These are phyloP conservation scores for Solanum pimpinellifolium DNA, from an alignment of 257 asterid species.

Conservation along the genomic window DNA sequence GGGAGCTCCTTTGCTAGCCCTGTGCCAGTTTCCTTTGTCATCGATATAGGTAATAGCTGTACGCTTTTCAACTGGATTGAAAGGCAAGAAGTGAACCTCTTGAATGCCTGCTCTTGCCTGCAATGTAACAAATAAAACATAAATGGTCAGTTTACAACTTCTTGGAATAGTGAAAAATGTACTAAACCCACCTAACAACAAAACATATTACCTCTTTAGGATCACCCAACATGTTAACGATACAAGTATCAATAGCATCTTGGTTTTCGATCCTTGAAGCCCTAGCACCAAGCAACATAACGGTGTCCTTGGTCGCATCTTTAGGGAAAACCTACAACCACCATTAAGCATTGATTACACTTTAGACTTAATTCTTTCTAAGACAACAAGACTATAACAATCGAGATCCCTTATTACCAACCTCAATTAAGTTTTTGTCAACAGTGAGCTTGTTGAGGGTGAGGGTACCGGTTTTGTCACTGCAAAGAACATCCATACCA, in stretches of 20 bases:
- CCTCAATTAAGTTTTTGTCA: slow-evolving; percentile 59
- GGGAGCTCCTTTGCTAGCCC: slow-evolving; percentile 91
- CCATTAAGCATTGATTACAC: background rate
- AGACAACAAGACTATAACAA: background rate
- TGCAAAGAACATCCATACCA: slow-evolving; percentile 92
- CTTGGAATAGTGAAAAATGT: background rate
- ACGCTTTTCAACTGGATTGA: slow-evolving; percentile 82
- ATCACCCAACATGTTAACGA: slow-evolving; percentile 62
- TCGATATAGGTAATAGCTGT: slow-evolving; percentile 76
- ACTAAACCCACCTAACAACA: background rate
- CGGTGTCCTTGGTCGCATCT: slow-evolving; percentile 35
- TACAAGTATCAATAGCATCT: slow-evolving; percentile 86
- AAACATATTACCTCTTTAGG: slow-evolving; percentile 49
- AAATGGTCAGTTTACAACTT: background rate
- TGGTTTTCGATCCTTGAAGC: slow-evolving; percentile 84
- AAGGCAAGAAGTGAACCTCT: slow-evolving; percentile 85
- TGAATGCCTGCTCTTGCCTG: slow-evolving; percentile 74
- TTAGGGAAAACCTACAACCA: slow-evolving; percentile 31
- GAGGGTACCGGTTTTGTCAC: slow-evolving; percentile 90
- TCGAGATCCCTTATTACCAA: background rate
- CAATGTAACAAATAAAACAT: background rate
- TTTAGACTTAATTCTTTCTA: background rate
- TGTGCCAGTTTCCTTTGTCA: slow-evolving; percentile 52
- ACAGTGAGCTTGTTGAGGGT: slow-evolving; percentile 89
- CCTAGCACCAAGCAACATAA: slow-evolving; percentile 53